Conservation (phyloP, 164 flowering plant species). For the Umbilicus rupestris region DNA sequence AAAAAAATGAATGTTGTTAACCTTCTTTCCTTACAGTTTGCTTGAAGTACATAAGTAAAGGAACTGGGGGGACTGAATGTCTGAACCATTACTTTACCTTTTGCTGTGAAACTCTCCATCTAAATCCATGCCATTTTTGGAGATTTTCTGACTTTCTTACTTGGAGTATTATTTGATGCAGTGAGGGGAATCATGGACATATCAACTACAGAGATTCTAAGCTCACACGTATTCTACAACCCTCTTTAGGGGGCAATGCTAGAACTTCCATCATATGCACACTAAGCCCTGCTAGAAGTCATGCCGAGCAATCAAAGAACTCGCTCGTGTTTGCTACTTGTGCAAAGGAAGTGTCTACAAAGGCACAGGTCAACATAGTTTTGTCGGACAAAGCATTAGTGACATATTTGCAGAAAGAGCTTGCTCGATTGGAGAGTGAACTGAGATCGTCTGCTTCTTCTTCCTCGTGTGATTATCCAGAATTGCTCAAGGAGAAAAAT, state of each 20-base stretch:
- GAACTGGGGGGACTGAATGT: not conserved
- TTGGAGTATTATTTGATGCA: constrained; percentile 19
- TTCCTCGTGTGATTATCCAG: constrained; percentile 1
- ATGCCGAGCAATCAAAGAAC: constrained; percentile 58
- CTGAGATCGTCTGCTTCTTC: not conserved
- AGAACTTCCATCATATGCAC: constrained; percentile 61
- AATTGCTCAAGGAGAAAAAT: constrained; percentile 5
- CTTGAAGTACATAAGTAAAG: not conserved
- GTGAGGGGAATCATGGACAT: constrained; percentile 51
- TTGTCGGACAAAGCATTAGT: constrained; percentile 75
- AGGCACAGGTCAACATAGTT: constrained; percentile 33
- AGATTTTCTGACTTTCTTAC: not conserved
- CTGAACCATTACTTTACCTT: not conserved
- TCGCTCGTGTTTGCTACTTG: constrained; percentile 58
- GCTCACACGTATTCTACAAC: constrained; percentile 57
- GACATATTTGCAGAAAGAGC: constrained; percentile 58
- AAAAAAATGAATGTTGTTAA: not conserved
- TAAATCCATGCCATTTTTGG: not conserved
- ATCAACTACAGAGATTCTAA: constrained; percentile 56
- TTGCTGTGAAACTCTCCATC: not conserved
- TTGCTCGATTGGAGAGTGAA: constrained; percentile 45
- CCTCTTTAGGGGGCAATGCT: constrained; percentile 58
- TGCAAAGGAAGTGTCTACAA: constrained; percentile 55
- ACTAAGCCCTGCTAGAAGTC: constrained; percentile 47
- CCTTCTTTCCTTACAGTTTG: not conserved